Conservation (phyloP, 768 basidiomycete species). For the Mycena maculata region DNA sequence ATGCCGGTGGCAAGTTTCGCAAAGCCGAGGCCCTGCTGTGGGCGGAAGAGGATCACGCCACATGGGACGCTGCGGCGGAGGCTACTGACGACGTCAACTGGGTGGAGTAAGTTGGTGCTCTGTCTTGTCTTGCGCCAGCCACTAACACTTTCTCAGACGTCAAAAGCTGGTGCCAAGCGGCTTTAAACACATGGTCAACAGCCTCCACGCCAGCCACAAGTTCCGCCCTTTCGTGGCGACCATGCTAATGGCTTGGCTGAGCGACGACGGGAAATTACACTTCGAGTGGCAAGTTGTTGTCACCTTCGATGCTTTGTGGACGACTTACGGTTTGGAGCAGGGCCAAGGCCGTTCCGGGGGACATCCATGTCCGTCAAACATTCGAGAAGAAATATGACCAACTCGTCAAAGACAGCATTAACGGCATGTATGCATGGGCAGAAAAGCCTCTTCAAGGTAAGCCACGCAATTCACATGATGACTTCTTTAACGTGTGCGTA, state of each 20-base stretch:
- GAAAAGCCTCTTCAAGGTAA: slow-evolving; percentile 16
- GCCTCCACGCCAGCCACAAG: not conserved
- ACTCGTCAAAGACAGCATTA: not conserved
- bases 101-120: slow-evolving; percentile 5
- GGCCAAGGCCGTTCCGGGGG: slow-evolving; percentile 9
- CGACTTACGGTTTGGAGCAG: slow-evolving; percentile 7
- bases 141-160: not conserved
- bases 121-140: too few species aligned
- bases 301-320: not conserved
- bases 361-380: not conserved
- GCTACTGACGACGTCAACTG: slow-evolving; percentile 7
- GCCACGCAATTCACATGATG: not conserved
- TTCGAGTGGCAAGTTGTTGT: slow-evolving; percentile 10
- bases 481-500: not conserved
- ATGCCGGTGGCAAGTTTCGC: slow-evolving; percentile 24
- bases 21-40: slow-evolving; percentile 17
- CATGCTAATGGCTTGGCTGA: slow-evolving; percentile 11
- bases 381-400: not conserved
- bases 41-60: slow-evolving; percentile 4
- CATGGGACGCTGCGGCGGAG: slow-evolving; percentile 9
- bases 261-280: not conserved
- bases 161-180: slow-evolving; percentile 6
- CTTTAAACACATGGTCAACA: slow-evolving; percentile 7
- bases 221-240: slow-evolving; percentile 20
- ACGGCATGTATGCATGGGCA: slow-evolving; percentile 9